phyloP scores from a whole-genome alignment of 768 basidiomycete genomes.

The Suillus clintonianus region DNA sequence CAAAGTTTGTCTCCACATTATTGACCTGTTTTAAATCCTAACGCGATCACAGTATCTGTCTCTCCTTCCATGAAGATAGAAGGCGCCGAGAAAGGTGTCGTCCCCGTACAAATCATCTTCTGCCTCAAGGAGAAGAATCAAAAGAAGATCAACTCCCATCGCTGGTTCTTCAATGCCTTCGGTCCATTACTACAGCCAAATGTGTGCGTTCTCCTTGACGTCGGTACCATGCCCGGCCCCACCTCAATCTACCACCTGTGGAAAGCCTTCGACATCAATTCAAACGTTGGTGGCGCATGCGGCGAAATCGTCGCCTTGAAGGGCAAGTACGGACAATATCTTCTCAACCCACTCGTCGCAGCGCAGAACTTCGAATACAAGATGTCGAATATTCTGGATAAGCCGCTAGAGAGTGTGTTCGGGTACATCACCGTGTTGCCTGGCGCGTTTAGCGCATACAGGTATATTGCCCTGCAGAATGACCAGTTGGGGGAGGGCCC shows the following conservation, averaged over 20 bases:
- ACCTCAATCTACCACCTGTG: slow-evolving; percentile 90
- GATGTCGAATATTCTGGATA: slow-evolving; percentile 92
- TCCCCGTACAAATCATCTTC: slow-evolving; percentile 92
- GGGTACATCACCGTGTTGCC: slow-evolving; percentile 95
- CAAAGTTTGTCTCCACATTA: slow-evolving; percentile 59
- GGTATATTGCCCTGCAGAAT: slow-evolving; percentile 91
- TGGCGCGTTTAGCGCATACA: slow-evolving; percentile 89
- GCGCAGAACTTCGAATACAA: slow-evolving; percentile 96
- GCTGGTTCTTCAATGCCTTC: slow-evolving; percentile 95
- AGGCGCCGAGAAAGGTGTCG: slow-evolving; percentile 74
- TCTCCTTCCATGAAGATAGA: slow-evolving; percentile 80
- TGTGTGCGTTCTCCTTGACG: slow-evolving; percentile 90
- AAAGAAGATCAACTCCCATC: slow-evolving; percentile 94
- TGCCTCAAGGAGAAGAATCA: slow-evolving; percentile 92
- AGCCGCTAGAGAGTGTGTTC: slow-evolving; percentile 86
- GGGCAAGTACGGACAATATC: slow-evolving; percentile 75
- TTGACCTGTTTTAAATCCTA: not conserved
- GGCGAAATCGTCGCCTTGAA: slow-evolving; percentile 96
- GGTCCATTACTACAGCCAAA: slow-evolving; percentile 83
- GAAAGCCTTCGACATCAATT: slow-evolving; percentile 94
- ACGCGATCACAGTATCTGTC: slow-evolving; percentile 61
- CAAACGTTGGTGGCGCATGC: slow-evolving; percentile 89
- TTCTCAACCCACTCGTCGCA: slow-evolving; percentile 85
- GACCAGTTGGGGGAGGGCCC: slow-evolving; percentile 83
- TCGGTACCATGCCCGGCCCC: slow-evolving; percentile 83